Percentiles rank a stretch among this genome's conserved stretches.
Conservation (phyloP, 78 protist genomes). For the Dictyostelium firmibasis region DNA sequence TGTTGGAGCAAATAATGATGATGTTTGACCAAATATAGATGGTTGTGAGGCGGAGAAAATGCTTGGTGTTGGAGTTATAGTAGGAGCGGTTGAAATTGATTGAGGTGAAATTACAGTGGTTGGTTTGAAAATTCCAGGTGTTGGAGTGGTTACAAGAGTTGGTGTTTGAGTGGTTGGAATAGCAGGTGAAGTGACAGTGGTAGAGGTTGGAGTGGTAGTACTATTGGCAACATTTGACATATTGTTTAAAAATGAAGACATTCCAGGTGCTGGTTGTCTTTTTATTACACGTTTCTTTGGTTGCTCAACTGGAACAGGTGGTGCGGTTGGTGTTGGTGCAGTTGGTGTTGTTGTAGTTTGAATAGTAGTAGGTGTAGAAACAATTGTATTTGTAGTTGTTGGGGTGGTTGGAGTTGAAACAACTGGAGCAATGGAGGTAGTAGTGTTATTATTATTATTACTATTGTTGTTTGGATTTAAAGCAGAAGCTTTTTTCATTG, state of each 20-base stretch:
- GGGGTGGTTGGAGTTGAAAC: background rate
- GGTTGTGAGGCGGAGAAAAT: background rate
- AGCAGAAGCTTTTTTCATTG: background rate
- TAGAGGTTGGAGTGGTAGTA: background rate
- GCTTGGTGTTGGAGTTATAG: background rate
- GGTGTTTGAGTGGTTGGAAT: background rate
- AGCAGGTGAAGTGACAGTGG: background rate
- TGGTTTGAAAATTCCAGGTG: background rate
- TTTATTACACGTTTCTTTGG: background rate
- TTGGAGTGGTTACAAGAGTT: background rate
- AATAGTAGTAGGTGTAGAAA: background rate
- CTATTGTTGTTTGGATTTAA: background rate
- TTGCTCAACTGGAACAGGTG: background rate
- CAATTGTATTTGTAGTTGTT: background rate
- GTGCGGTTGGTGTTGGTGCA: background rate
- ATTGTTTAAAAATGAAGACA: background rate
- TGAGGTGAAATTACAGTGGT: background rate
- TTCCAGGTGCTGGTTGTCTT: background rate
- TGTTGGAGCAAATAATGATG: background rate
- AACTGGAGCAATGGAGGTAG: background rate
- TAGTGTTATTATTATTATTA: background rate
- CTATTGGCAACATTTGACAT: background rate
- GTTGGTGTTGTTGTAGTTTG: background rate
- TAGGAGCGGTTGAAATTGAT: background rate
- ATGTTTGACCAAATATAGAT: background rate